phyloP scores from a whole-genome alignment of 2,329 filamentous ascomycete genomes.

The Chaetomiaceae sp. region DNA sequence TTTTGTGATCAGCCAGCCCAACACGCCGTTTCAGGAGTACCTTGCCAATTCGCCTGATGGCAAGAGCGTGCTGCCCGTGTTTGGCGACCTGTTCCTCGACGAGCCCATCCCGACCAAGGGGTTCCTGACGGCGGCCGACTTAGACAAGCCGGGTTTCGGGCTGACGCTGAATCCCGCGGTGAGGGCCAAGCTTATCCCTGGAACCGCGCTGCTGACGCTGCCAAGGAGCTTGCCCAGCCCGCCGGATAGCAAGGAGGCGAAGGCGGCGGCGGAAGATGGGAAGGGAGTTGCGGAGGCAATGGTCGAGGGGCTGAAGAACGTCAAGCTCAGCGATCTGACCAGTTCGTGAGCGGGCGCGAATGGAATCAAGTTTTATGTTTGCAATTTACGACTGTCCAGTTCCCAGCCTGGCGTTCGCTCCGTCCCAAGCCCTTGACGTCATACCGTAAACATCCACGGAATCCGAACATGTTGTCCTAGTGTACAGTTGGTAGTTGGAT shows the following conservation, averaged over 20 bases:
- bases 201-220: constrained; percentile 65
- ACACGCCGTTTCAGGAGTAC: constrained; percentile 94
- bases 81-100: constrained; percentile 83
- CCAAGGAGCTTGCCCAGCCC: constrained; percentile 41
- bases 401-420: too few species aligned
- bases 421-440: too few species aligned
- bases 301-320: constrained; percentile 21
- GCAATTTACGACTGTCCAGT: too few species aligned
- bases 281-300: constrained; percentile 32
- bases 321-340: too few species aligned
- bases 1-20: constrained; percentile 88
- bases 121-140: constrained; percentile 68
- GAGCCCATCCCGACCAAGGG: constrained; percentile 84
- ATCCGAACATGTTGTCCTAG: too few species aligned
- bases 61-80: constrained; percentile 82
- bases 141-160: constrained; percentile 89
- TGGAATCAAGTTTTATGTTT: too few species aligned
- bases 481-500: too few species aligned
- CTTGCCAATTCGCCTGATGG: constrained; percentile 89
- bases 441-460: too few species aligned
- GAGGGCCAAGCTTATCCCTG: constrained; percentile 64
- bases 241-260: constrained; percentile 20
- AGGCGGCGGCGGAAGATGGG: constrained; percentile 19
- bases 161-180: constrained; percentile 78
- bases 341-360: too few species aligned